A percentile compares a stretch with the other conserved stretches of the same genome.
Evolutionary conservation across 2,329 filamentous ascomycete genomes (phyloP).

Genomic region (Albophoma yamanashiensis): DNA sequence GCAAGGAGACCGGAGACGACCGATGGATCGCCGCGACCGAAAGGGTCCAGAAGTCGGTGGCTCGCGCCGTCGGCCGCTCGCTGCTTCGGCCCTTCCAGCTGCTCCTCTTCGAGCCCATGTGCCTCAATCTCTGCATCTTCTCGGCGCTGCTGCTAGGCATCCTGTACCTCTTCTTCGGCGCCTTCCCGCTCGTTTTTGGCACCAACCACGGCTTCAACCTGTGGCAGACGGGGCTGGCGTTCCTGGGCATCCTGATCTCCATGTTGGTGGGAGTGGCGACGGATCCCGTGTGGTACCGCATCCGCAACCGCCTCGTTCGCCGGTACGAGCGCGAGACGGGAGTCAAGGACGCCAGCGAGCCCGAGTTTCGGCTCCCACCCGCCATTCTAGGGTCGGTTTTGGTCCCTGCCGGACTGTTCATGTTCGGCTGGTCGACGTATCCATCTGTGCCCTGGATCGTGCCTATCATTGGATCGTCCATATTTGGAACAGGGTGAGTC

Average conservation of each 20-base stretch:
- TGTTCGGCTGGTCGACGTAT: slow-evolving; percentile 81
- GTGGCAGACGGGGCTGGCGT: slow-evolving; percentile 71
- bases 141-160: slow-evolving; percentile 80
- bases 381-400: slow-evolving; percentile 64
- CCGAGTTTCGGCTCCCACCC: slow-evolving; percentile 76
- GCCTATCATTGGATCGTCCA: slow-evolving; percentile 59
- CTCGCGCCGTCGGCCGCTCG: slow-evolving; percentile 45
- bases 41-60: slow-evolving; percentile 56
- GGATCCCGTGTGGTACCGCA: slow-evolving; percentile 55
- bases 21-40: slow-evolving; percentile 72
- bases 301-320: slow-evolving; percentile 46
- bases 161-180: slow-evolving; percentile 84
- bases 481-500: slow-evolving; percentile 63
- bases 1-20: slow-evolving; percentile 67
- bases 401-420: slow-evolving; percentile 73
- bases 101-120: slow-evolving; percentile 76
- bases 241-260: slow-evolving; percentile 60
- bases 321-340: slow-evolving; percentile 40
- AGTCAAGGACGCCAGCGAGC: slow-evolving; percentile 54
- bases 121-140: slow-evolving; percentile 68
- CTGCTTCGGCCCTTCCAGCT: slow-evolving; percentile 67
- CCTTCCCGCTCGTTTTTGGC: slow-evolving; percentile 71
- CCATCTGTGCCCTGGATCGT: slow-evolving; percentile 64
- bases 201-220: slow-evolving; percentile 65
- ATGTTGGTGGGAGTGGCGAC: slow-evolving; percentile 53